Percentiles rank a stretch among this genome's conserved stretches.
phyloP scores from a whole-genome alignment of 345 rosid genomes.

The Xanthoceras sorbifolium region DNA sequence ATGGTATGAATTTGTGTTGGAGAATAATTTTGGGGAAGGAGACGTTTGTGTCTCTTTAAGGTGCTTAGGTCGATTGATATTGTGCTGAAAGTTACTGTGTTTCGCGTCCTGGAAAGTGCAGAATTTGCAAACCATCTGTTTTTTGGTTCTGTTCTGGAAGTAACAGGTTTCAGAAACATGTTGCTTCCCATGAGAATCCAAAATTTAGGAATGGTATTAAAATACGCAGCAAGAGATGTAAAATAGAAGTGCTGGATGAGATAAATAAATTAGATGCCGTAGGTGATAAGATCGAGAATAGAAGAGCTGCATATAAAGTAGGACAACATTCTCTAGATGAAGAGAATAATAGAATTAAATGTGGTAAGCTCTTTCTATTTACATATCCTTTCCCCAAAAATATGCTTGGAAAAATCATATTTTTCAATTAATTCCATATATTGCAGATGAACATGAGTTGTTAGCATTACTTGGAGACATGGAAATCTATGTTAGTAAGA shows the following conservation, averaged over 20 bases:
- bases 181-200: too few relatives aligned
- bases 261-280: too few relatives aligned
- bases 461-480: neutral
- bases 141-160: too few relatives aligned
- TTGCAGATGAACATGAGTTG: too few relatives aligned
- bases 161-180: too few relatives aligned
- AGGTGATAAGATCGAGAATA: neutral
- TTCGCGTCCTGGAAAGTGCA: neutral
- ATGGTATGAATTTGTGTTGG: conserved; percentile 53
- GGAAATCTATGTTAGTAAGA: conserved; percentile 23
- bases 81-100: neutral
- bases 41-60: conserved; percentile 16
- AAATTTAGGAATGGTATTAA: neutral
- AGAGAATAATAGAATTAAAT: too few relatives aligned
- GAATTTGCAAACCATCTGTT: conserved; percentile 17
- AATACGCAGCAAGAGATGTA: neutral
- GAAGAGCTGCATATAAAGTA: too few relatives aligned
- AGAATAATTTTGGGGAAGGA: conserved; percentile 18
- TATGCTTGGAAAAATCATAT: too few relatives aligned
- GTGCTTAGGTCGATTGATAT: neutral
- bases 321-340: too few relatives aligned
- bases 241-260: conserved; percentile 15
- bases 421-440: too few relatives aligned
- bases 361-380: too few relatives aligned
- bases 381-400: too few relatives aligned